phyloP scores from a whole-genome alignment of 331 rosid species.

The Rhamnella rubrinervis region DNA sequence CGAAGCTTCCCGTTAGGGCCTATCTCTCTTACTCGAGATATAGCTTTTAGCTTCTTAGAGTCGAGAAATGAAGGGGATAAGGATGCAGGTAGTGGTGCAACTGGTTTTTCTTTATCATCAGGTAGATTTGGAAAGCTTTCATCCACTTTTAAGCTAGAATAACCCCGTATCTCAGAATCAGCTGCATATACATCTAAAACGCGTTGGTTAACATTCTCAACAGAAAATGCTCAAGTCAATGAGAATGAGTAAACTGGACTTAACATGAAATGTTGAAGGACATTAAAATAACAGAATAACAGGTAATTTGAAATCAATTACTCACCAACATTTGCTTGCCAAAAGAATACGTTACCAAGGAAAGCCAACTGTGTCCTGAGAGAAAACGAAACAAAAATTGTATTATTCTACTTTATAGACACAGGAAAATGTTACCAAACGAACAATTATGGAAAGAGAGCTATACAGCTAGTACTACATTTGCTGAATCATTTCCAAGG shows the following conservation, averaged over 20 bases:
- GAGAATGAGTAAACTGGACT: neutral
- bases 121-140: slow-evolving; percentile 80
- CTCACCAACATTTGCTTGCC: slow-evolving; percentile 67
- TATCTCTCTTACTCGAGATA: slow-evolving; percentile 60
- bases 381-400: slow-evolving; percentile 15
- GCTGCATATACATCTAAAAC: neutral
- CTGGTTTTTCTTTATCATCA: slow-evolving; percentile 43
- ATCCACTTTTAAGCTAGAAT: slow-evolving; percentile 51
- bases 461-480: neutral
- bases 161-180: slow-evolving; percentile 52
- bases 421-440: neutral
- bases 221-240: slow-evolving; percentile 47
- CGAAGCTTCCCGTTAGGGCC: slow-evolving; percentile 72
- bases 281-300: slow-evolving; percentile 13
- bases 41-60: slow-evolving; percentile 59
- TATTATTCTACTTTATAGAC: slow-evolving; percentile 3
- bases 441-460: neutral
- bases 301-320: slow-evolving; percentile 12
- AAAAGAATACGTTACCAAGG: slow-evolving; percentile 46
- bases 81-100: slow-evolving; percentile 32
- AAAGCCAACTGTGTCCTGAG: slow-evolving; percentile 56
- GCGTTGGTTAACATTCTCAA: slow-evolving; percentile 6
- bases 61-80: slow-evolving; percentile 37
- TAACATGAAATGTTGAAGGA: neutral
- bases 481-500: too few species aligned